Evolutionary conservation across 2,329 filamentous ascomycete genomes (phyloP).

Genomic region (Canariomyces notabilis): DNA sequence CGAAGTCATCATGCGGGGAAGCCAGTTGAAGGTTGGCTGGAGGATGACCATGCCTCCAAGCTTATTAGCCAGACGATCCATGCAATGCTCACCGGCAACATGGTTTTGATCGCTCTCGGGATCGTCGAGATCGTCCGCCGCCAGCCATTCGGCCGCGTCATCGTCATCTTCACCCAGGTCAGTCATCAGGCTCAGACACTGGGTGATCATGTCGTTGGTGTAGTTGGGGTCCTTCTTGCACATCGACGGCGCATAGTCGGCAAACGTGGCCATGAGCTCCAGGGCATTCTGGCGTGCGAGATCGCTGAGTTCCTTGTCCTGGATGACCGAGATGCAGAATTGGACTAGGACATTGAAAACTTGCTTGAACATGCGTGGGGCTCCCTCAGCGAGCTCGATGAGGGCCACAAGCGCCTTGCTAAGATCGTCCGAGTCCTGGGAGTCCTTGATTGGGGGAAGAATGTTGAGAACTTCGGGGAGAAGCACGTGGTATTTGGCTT

Average conservation of each 20-base stretch:
- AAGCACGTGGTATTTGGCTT: conserved; percentile 80
- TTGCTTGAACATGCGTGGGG: conserved; percentile 94
- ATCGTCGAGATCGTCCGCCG: conserved; percentile 86
- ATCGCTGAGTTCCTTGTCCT: conserved; percentile 91
- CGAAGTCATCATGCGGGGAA: conserved; percentile 95
- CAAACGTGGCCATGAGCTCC: conserved; percentile 96
- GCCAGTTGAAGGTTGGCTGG: conserved; percentile 91
- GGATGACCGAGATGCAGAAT: conserved; percentile 88
- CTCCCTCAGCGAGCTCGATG: conserved; percentile 90
- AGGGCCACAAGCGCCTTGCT: conserved; percentile 85
- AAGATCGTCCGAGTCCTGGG: conserved; percentile 82
- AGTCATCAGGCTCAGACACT: conserved; percentile 96
- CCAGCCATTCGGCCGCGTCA: conserved; percentile 89
- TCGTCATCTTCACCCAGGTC: conserved; percentile 93
- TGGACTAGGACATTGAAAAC: conserved; percentile 90
- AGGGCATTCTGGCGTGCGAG: conserved; percentile 89
- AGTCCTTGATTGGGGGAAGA: conserved; percentile 87
- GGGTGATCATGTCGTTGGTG: conserved; percentile 94
- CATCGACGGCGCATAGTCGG: conserved; percentile 88
- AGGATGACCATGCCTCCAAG: conserved; percentile 91
- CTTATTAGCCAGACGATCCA: conserved; percentile 96
- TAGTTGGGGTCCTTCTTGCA: conserved; percentile 92
- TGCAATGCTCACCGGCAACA: conserved; percentile 94
- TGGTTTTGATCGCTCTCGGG: conserved; percentile 98
- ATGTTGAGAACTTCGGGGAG: conserved; percentile 92